Percentiles rank a stretch among this genome's conserved stretches.
These are phyloP conservation scores for Bipolaris cookei DNA, from an alignment of 2,329 filamentous ascomycete species.

Conservation along the genomic window DNA sequence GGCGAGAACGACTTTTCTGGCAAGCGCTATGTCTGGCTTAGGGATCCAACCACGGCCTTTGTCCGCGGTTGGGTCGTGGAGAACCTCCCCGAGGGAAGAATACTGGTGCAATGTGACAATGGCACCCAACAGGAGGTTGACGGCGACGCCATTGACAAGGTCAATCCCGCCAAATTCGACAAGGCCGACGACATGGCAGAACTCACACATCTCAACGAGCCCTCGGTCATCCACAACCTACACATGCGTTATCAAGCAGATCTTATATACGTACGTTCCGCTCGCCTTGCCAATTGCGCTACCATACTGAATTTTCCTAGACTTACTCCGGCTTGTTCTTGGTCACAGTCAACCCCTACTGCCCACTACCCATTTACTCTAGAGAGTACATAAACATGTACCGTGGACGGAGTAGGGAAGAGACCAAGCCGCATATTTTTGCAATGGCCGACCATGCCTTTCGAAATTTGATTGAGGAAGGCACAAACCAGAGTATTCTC, in stretches of 20 bases:
- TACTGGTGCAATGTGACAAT: constrained; percentile 93
- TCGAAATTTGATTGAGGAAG: constrained; percentile 92
- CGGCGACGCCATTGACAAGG: constrained; percentile 90
- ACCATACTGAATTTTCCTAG: constrained; percentile 49
- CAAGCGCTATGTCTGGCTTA: constrained; percentile 97
- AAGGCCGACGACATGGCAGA: constrained; percentile 99
- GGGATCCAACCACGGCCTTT: constrained; percentile 85
- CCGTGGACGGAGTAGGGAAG: constrained; percentile 85
- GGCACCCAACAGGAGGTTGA: constrained; percentile 92
- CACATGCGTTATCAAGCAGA: constrained; percentile 95
- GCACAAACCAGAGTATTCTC: constrained; percentile 94
- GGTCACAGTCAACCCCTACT: constrained; percentile 97
- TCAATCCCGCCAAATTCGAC: constrained; percentile 99
- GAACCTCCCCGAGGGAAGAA: constrained; percentile 70
- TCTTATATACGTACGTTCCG: constrained; percentile 75
- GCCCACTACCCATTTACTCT: constrained; percentile 89
- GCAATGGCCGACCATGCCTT: constrained; percentile 98
- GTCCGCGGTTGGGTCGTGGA: constrained; percentile 91
- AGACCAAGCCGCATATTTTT: constrained; percentile 96
- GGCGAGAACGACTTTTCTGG: constrained; percentile 99
- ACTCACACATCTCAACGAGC: constrained; percentile 95
- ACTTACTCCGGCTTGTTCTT: constrained; percentile 97
- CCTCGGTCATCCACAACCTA: constrained; percentile 96
- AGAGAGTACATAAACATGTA: constrained; percentile 99
- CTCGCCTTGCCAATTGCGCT: background rate